Conservation (phyloP, 139 green algal species). For the Chlamydomonas eustigma region DNA sequence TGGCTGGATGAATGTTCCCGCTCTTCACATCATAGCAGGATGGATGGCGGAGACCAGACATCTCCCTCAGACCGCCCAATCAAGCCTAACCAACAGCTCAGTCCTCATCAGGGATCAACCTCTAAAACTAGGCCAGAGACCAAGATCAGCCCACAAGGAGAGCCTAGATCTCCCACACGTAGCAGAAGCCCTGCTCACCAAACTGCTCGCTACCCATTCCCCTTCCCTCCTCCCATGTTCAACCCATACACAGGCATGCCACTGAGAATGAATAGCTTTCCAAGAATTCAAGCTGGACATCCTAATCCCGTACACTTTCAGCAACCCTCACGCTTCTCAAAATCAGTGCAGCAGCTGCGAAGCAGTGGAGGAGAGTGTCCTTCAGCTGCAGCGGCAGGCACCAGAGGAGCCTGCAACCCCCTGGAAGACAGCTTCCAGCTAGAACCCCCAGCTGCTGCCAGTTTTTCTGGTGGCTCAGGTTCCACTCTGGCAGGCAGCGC, state of each 20-base stretch:
- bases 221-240: neutral
- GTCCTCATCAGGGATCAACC: neutral
- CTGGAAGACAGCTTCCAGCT: neutral
- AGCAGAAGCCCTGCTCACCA: neutral
- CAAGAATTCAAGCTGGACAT: too few species aligned
- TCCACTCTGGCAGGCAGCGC: neutral
- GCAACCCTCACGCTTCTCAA: neutral
- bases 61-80: neutral
- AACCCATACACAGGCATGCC: neutral
- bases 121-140: neutral
- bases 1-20: neutral
- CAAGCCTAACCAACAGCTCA: neutral
- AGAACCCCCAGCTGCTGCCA: neutral
- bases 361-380: neutral
- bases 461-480: neutral
- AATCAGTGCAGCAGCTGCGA: neutral
- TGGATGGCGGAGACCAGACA: too few species aligned
- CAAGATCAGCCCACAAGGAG: neutral
- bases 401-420: too few species aligned
- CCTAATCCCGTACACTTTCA: neutral
- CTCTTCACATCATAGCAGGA: too few species aligned
- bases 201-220: neutral
- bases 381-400: neutral
- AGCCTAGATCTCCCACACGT: conserved; percentile 8
- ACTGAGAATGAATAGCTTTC: neutral